Base-by-base conservation (phyloP, 2,329 filamentous ascomycete species). In the Blastomyces percursus region DNA sequence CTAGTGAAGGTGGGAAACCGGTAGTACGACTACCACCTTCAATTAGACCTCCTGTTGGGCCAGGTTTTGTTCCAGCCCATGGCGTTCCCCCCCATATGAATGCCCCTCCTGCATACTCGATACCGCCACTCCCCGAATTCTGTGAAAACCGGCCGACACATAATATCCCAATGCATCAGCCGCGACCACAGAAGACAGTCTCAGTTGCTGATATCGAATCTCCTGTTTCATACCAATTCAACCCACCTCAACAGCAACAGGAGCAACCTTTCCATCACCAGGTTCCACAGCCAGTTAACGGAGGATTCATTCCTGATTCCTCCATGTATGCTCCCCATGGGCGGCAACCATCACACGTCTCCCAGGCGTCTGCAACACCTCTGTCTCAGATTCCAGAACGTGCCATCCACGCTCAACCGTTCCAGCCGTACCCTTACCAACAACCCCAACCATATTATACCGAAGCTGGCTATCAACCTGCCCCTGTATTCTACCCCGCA, bases 241-340 rank as follows among this genome's bases (percentile, higher is more conserved):
- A 83, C 61, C 81, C 82, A 66, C 83, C 84, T 16, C 83, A 84
- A 69, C 81, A 84, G 67, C 84, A 87, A 71, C 81, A 88, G 69
- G 88, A 93, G 69, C 90, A 92, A 71, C 90, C 92, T 0, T 96
- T 97, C 80, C 91, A 96, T 68, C 92, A 96, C 69, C 92, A 96
- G 75, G 86, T 96, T n/a, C 93, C 92, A 1, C 76, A 87, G 3
- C 88, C 92, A 67, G 83, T 91, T 57, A 79, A 80, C 65, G 81
- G 82, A 48, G 77, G 79, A 30, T 81, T 83, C 57, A 76, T 79
- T 6, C 80, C 75, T 35, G 77, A 86, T 59, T 67, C 72, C 32
- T 69, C 72, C 50, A 78, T 68, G n/a, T 80, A 79, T 67, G 77
- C 89, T 63, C 75, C 82, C 30, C 89, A 92, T 71, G 78, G 80